phyloP scores from a whole-genome alignment of 768 basidiomycete genomes.

The Gautieria morchelliformis region DNA sequence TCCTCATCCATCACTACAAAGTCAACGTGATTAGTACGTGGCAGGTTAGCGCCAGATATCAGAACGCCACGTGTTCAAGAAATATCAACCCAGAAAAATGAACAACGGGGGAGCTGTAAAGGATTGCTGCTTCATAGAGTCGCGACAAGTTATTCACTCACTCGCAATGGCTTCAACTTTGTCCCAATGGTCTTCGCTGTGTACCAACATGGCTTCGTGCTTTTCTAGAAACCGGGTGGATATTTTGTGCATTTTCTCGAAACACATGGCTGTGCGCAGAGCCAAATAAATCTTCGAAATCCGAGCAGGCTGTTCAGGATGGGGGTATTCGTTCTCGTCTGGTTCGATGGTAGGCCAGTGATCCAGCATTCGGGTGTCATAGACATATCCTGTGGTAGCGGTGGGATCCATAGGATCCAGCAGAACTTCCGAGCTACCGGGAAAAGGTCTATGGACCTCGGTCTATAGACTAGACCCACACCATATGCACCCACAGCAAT shows the following conservation, averaged over 20 bases:
- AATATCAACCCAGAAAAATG: neutral
- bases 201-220: slow-evolving; percentile 81
- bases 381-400: slow-evolving; percentile 69
- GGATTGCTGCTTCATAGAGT: neutral
- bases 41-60: neutral
- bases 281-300: slow-evolving; percentile 67
- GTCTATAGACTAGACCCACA: too few species aligned
- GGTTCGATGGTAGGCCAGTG: slow-evolving; percentile 58
- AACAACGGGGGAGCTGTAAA: neutral
- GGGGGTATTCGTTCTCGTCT: slow-evolving; percentile 36
- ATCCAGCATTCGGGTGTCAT: slow-evolving; percentile 76
- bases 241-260: slow-evolving; percentile 66
- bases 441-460: too few species aligned
- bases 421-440: neutral
- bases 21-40: neutral
- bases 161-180: slow-evolving; percentile 77
- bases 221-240: slow-evolving; percentile 64
- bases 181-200: slow-evolving; percentile 87
- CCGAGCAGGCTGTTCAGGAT: slow-evolving; percentile 71
- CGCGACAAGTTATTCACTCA: slow-evolving; percentile 30
- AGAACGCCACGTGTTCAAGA: neutral
- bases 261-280: slow-evolving; percentile 49
- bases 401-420: neutral
- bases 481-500: too few species aligned
- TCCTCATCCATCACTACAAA: slow-evolving; percentile 61